These are phyloP conservation scores for Cyclostephanos invisitatus DNA, from an alignment of 108 stramenopile species.

Conservation along the genomic window DNA sequence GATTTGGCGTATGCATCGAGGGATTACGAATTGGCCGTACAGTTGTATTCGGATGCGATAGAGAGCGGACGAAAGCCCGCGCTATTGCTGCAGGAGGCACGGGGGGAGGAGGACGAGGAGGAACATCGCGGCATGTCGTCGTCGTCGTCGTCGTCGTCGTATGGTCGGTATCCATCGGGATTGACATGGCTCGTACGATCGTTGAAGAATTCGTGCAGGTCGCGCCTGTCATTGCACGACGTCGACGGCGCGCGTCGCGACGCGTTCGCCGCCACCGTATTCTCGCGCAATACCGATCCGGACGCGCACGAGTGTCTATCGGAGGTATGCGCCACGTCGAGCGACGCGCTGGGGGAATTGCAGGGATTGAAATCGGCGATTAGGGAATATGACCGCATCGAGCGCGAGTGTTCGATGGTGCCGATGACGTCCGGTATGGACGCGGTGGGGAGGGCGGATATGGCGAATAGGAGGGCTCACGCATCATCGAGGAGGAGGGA, in stretches of 20 bases:
- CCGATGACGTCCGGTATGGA: conserved; percentile 27
- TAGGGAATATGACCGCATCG: conserved; percentile 14
- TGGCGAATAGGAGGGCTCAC: conserved; percentile 28
- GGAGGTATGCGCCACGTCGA: conserved; percentile 32
- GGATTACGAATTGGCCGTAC: conserved; percentile 28
- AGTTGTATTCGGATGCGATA: conserved; percentile 46
- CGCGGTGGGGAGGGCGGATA: conserved; percentile 32
- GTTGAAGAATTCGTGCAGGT: conserved; percentile 34
- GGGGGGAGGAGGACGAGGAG: conserved; percentile 1
- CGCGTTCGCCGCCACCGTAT: conserved; percentile 48
- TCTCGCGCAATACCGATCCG: conserved; percentile 33
- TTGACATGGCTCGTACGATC: conserved; percentile 38
- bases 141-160: background rate
- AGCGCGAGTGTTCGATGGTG: conserved; percentile 29
- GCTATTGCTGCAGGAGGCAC: conserved; percentile 40
- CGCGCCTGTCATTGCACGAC: conserved; percentile 32
- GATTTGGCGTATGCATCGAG: conserved; percentile 21
- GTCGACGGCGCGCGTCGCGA: conserved; percentile 47
- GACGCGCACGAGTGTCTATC: conserved; percentile 53
- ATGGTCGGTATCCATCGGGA: conserved; percentile 19
- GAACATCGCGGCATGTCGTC: background rate
- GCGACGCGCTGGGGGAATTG: conserved; percentile 41
- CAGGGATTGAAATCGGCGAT: conserved; percentile 38
- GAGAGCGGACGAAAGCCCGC: conserved; percentile 46
- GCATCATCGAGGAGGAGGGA: conserved; percentile 36